Conservation (phyloP, 305 asterid genomes). For the Rubia tinctorum region DNA sequence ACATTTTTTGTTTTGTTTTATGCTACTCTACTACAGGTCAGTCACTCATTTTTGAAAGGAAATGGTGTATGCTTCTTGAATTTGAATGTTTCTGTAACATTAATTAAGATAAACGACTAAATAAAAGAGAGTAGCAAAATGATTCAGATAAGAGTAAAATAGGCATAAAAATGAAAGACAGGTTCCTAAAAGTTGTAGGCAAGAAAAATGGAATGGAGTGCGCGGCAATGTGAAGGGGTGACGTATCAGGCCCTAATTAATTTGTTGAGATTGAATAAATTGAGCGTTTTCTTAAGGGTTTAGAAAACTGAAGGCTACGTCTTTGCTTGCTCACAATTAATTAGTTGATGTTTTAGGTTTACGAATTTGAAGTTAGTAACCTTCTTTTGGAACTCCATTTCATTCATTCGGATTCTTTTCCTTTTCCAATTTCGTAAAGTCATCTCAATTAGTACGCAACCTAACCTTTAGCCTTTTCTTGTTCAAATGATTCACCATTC, state of each 20-base stretch:
- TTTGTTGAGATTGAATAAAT: neutral
- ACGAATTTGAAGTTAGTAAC: neutral
- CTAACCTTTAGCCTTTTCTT: neutral
- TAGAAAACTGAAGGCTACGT: neutral
- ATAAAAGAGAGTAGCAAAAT: too few species aligned
- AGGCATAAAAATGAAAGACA: too few species aligned
- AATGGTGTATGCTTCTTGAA: too few species aligned
- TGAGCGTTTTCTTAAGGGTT: neutral
- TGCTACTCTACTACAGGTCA: too few species aligned
- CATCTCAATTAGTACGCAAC: neutral
- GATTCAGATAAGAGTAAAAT: too few species aligned
- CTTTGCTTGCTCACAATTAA: neutral
- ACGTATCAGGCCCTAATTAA: neutral
- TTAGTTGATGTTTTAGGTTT: constrained; percentile 2
- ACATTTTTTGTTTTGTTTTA: too few species aligned
- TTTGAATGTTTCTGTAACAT: too few species aligned
- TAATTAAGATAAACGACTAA: too few species aligned
- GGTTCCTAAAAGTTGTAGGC: neutral
- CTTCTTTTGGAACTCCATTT: neutral
- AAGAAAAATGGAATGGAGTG: neutral
- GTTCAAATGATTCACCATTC: neutral
- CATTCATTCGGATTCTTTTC: neutral
- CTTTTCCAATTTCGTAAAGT: neutral
- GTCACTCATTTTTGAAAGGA: too few species aligned
- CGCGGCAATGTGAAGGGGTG: neutral